Percentiles rank a stretch among this genome's conserved stretches.
These are phyloP conservation scores for Atkinsonella hypoxylon DNA, from an alignment of 2,329 filamentous ascomycete species.

Conservation along the genomic window DNA sequence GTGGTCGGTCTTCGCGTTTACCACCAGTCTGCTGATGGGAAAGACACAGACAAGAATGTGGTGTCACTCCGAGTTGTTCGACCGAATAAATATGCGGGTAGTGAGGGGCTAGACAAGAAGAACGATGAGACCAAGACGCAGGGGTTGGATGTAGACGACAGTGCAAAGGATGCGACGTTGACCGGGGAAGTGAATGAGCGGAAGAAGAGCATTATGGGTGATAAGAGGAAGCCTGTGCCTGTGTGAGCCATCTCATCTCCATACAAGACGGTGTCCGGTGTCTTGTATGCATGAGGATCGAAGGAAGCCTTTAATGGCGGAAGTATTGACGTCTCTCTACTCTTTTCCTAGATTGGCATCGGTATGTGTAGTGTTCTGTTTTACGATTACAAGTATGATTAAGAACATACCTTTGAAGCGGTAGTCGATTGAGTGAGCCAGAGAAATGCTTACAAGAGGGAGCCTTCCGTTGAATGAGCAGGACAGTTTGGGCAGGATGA, in stretches of 20 bases:
- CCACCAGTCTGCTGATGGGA: conserved; percentile 29
- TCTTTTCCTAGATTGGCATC: too few species aligned
- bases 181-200: conserved; percentile 20
- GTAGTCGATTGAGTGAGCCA: too few species aligned
- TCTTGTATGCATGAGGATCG: not conserved
- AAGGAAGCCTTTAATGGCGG: too few species aligned
- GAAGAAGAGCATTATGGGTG: conserved; percentile 24
- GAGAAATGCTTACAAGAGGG: too few species aligned
- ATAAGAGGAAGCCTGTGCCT: conserved; percentile 6
- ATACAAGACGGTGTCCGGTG: not conserved
- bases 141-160: conserved; percentile 33
- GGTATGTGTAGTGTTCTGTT: too few species aligned
- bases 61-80: conserved; percentile 28
- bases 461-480: too few species aligned
- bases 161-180: conserved; percentile 31
- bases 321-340: too few species aligned
- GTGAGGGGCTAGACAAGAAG: conserved; percentile 13
- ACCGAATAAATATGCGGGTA: conserved; percentile 21
- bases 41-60: conserved; percentile 21
- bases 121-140: conserved; percentile 16
- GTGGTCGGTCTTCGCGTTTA: conserved; percentile 52
- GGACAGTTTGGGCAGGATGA: too few species aligned
- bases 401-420: too few species aligned
- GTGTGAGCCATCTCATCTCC: not conserved
- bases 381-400: too few species aligned